Base-by-base conservation (phyloP, 805 yeast species). In the Candida tammaniensis region DNA sequence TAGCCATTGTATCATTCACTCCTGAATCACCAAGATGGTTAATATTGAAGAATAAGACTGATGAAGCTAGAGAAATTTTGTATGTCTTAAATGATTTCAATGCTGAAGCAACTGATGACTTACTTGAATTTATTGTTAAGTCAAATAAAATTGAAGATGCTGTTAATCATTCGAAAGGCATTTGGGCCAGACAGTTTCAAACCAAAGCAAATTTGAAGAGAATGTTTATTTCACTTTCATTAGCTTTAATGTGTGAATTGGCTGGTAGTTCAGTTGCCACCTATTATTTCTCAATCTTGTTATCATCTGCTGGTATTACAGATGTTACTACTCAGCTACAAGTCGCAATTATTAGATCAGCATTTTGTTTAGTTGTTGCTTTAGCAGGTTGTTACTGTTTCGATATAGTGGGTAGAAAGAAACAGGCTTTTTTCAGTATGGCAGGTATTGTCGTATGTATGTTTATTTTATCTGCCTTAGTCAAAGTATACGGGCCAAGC, bases 211-310 rank as follows among this genome's bases (percentile, higher is more conserved):
- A 30, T 24, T 13, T 35, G 19, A 41, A 35, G 21, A 41, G 45
- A 33, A 21, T 29, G 11, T 38, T 41, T 15, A 31, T 41, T 18
- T 14, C 26, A 7, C 4, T 32, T 10, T 39, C 24, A n/a, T n/a
- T n/a, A n/a, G n/a, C n/a, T n/a, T n/a, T n/a, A n/a, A 15, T 39
- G 27, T 33, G 35, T 39, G 44, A 43, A 32, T 38, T 69, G 25
- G 65, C 74, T 16, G 79, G 79, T 44, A 71, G 70, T 45, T 74
- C 73, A 31, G 52, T 73, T 38, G 70, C 70, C 18, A 66, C 75
- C 3, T 72, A 71, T 59, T 73, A 73, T 49, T 55, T 73, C 43
- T 55, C 61, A 37, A 60, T 64, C 44, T 80, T 76, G 7, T 60
- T 76, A 40, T 47, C 54, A 35, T 64, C 74, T 17, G 71, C 75